phyloP scores from a whole-genome alignment of 345 rosid genomes.

The Dipteronia sinensis region DNA sequence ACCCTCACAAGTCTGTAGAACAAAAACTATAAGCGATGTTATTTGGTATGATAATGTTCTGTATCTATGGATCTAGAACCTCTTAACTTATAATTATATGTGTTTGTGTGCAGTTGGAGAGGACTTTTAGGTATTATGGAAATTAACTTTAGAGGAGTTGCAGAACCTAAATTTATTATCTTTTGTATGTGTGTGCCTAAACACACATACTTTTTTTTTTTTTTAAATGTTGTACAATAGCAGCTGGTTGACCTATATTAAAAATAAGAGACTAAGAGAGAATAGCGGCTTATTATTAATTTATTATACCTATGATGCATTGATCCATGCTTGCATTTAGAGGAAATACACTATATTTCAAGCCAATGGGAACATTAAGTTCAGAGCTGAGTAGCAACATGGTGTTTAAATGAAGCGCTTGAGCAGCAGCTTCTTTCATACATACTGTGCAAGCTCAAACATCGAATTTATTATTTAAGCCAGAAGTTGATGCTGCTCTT shows the following conservation, averaged over 20 bases:
- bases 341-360: background rate
- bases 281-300: background rate
- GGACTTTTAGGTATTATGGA: background rate
- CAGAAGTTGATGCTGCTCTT: slow-evolving; percentile 4
- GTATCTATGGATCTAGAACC: background rate
- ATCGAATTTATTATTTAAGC: background rate
- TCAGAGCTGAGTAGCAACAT: background rate
- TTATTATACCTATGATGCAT: background rate
- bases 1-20: too few relatives aligned
- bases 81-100: background rate
- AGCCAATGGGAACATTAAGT: background rate
- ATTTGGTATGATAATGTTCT: background rate
- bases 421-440: background rate
- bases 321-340: background rate
- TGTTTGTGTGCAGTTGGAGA: background rate
- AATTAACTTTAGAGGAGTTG: background rate
- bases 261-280: too few relatives aligned
- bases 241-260: too few relatives aligned
- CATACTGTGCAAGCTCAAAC: background rate
- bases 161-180: background rate
- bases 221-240: too few relatives aligned
- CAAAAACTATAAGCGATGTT: background rate
- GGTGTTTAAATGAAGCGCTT: background rate
- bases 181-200: too few relatives aligned
- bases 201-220: too few relatives aligned